Conservation (phyloP, 495 filamentous ascomycete genomes). For the Jackrogersella multiformis region DNA sequence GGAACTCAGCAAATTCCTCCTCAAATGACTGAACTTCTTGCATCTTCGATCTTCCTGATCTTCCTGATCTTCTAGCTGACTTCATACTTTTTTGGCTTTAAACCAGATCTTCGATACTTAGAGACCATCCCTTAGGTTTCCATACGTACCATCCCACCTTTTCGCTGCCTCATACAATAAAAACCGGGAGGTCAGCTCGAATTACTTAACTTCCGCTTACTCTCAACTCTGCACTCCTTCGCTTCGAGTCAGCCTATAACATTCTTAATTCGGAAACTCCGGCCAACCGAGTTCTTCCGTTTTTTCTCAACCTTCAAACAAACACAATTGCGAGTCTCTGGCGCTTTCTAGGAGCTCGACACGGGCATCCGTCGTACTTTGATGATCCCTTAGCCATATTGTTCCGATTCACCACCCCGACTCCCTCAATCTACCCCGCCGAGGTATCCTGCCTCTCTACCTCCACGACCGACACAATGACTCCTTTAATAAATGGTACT, state of each 20-base stretch:
- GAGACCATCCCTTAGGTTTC: background rate
- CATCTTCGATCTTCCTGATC: no score
- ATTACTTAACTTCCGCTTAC: conserved; percentile 14
- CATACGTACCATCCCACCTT: background rate
- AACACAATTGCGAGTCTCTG: conserved; percentile 39
- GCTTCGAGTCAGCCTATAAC: conserved; percentile 15
- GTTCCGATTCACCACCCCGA: conserved; percentile 37
- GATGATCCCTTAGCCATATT: conserved; percentile 41
- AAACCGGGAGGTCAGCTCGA: conserved; percentile 23
- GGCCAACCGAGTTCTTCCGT: conserved; percentile 18
- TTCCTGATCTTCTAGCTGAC: conserved; percentile 14
- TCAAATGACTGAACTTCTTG: conserved; percentile 9
- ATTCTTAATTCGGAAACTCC: conserved; percentile 26
- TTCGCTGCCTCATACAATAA: conserved; percentile 11
- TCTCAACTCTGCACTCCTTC: background rate
- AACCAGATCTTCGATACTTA: conserved; percentile 10
- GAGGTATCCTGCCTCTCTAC: conserved; percentile 23
- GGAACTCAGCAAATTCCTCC: conserved; percentile 19
- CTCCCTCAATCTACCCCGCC: conserved; percentile 13
- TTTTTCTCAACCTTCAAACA: background rate
- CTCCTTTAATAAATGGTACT: conserved; percentile 60
- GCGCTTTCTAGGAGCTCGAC: conserved; percentile 41
- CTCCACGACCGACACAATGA: conserved; percentile 50
- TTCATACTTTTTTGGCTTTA: conserved; percentile 19
- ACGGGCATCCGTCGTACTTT: conserved; percentile 41